These are phyloP conservation scores for Pyricularia sp. DNA, from an alignment of 2,329 filamentous ascomycete genomes.

Conservation along the genomic window DNA sequence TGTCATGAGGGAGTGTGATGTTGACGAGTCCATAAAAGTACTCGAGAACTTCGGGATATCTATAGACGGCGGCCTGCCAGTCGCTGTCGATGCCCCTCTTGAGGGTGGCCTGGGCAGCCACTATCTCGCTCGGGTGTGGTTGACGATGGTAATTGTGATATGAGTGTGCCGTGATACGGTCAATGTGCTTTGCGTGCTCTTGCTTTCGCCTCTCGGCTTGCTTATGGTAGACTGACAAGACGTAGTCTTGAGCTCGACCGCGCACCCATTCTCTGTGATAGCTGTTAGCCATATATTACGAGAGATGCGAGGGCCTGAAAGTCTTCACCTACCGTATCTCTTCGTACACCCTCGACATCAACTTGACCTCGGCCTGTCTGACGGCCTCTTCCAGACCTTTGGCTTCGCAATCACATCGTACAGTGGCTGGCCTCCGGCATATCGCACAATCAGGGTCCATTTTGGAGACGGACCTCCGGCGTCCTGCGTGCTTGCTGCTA, in stretches of 20 bases:
- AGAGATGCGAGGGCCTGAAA: neutral
- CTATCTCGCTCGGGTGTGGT: slow-evolving; percentile 53
- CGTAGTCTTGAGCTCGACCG: slow-evolving; percentile 57
- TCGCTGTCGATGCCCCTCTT: slow-evolving; percentile 71
- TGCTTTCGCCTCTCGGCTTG: slow-evolving; percentile 53
- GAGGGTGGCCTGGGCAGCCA: slow-evolving; percentile 53
- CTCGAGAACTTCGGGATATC: slow-evolving; percentile 73
- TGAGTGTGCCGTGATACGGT: slow-evolving; percentile 44
- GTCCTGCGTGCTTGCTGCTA: slow-evolving; percentile 19
- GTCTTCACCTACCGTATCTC: slow-evolving; percentile 49
- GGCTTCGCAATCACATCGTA: slow-evolving; percentile 56
- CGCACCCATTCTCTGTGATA: slow-evolving; percentile 50
- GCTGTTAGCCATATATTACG: slow-evolving; percentile 8
- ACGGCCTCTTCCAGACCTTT: slow-evolving; percentile 55
- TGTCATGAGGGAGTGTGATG: slow-evolving; percentile 53
- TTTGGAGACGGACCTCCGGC: slow-evolving; percentile 42
- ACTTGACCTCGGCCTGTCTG: slow-evolving; percentile 51
- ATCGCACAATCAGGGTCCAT: slow-evolving; percentile 65
- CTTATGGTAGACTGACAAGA: slow-evolving; percentile 54
- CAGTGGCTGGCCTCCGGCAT: slow-evolving; percentile 48
- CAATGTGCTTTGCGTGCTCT: slow-evolving; percentile 44
- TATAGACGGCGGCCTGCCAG: slow-evolving; percentile 65
- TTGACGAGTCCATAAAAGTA: slow-evolving; percentile 69
- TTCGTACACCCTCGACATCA: slow-evolving; percentile 53
- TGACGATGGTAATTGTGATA: slow-evolving; percentile 47